Evolutionary conservation across 192 early-diverging fungal species (phyloP).

Genomic region (Gonapodya sp.): DNA sequence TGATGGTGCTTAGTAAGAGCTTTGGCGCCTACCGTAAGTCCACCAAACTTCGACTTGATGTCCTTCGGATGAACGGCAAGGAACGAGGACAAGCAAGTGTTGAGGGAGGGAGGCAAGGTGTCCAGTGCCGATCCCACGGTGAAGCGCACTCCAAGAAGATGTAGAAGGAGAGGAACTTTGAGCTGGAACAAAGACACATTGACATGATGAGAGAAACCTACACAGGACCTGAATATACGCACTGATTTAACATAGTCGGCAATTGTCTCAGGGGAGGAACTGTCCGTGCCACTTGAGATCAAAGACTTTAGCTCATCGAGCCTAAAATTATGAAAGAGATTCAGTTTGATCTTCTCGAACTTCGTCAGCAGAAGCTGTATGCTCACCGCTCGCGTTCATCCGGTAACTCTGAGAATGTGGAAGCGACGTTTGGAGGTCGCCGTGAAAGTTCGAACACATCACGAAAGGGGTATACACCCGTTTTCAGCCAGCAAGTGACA

Average conservation of each 20-base stretch:
- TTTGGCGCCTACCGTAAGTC: conserved; percentile 20
- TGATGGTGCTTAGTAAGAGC: conserved; percentile 21
- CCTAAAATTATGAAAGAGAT: no score
- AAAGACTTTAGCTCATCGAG: no score
- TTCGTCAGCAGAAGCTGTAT: no score
- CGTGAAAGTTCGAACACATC: neutral
- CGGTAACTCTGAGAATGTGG: neutral
- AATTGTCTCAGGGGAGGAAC: no score
- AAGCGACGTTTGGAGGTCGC: neutral
- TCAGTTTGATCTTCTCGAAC: neutral
- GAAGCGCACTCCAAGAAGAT: conserved; percentile 14
- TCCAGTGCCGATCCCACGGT: conserved; percentile 16
- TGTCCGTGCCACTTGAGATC: no score
- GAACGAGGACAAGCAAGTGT: conserved; percentile 14
- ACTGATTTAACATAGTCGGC: no score
- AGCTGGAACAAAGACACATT: neutral
- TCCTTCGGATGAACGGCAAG: conserved; percentile 16
- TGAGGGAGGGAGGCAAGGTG: conserved; percentile 17
- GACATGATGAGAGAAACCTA: no score
- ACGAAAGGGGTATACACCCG: neutral
- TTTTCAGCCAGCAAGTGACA: neutral
- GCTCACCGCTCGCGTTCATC: neutral
- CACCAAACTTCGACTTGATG: conserved; percentile 6
- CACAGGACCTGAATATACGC: no score
- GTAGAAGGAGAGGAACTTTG: conserved; percentile 4